Conservation (phyloP, 2,329 filamentous ascomycete species). For the Fusarium nurragi region DNA sequence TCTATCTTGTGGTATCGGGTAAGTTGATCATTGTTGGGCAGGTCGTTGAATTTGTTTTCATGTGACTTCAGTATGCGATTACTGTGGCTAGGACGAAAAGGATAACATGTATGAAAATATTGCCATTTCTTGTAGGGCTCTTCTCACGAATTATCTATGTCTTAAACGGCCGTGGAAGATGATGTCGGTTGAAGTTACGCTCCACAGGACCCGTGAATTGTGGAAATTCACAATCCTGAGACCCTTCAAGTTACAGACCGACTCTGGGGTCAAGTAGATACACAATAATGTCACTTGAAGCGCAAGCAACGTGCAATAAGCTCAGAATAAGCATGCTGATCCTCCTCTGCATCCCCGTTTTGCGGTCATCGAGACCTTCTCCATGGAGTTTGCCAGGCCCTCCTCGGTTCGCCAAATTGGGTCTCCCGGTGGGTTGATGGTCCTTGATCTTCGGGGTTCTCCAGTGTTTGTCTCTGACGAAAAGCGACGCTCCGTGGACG, state of each 20-base stretch:
- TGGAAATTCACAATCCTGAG: not conserved
- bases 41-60: not conserved
- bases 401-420: constrained; percentile 1
- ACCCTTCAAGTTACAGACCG: not conserved
- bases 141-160: too few species aligned
- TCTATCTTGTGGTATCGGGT: constrained; percentile 10
- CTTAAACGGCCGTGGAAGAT: too few species aligned
- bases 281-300: not conserved
- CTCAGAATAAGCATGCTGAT: constrained; percentile 10
- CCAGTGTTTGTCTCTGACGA: not conserved
- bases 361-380: not conserved
- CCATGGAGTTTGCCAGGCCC: not conserved
- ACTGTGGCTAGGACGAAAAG: not conserved
- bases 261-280: not conserved
- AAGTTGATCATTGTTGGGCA: not conserved
- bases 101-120: too few species aligned
- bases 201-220: not conserved
- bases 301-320: not conserved
- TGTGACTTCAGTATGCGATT: not conserved
- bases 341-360: not conserved
- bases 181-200: not conserved
- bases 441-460: not conserved
- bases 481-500: not conserved
- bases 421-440: constrained; percentile 1
- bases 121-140: too few species aligned